Evolutionary conservation across 2,329 filamentous ascomycete genomes (phyloP).

Genomic region (Fusarium sp.): DNA sequence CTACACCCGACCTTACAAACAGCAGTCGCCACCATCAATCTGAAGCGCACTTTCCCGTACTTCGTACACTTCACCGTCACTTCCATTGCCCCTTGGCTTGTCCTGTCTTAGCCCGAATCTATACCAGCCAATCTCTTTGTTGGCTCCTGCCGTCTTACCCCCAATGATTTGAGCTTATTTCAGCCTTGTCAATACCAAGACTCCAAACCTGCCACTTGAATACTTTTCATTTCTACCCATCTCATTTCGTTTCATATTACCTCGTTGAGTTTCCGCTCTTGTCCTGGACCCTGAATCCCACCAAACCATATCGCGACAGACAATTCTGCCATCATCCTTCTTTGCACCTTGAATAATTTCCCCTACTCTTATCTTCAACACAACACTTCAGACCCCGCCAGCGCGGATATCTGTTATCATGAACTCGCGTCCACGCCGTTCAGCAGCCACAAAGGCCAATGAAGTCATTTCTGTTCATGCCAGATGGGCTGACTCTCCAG

Average conservation of each 20-base stretch:
- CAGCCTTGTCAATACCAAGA: slow-evolving; percentile 38
- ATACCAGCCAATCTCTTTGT: slow-evolving; percentile 17
- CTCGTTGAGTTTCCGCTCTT: slow-evolving; percentile 9
- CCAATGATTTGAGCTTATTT: slow-evolving; percentile 43
- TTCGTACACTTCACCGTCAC: slow-evolving; percentile 8
- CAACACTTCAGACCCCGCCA: slow-evolving; percentile 29
- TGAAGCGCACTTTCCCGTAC: slow-evolving; percentile 10
- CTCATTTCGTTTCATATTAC: slow-evolving; percentile 8
- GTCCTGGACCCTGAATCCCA: neutral
- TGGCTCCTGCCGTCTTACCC: slow-evolving; percentile 25
- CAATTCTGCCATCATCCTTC: slow-evolving; percentile 10
- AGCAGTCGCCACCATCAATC: slow-evolving; percentile 31
- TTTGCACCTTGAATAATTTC: slow-evolving; percentile 10
- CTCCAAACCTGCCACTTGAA: slow-evolving; percentile 15
- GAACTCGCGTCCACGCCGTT: slow-evolving; percentile 62
- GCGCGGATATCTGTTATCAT: slow-evolving; percentile 52
- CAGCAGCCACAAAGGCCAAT: slow-evolving; percentile 58
- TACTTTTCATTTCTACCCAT: slow-evolving; percentile 11
- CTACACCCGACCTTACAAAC: slow-evolving; percentile 16
- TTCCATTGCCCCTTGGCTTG: slow-evolving; percentile 11
- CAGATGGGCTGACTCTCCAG: slow-evolving; percentile 57
- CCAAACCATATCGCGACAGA: slow-evolving; percentile 6
- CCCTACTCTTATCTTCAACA: slow-evolving; percentile 2
- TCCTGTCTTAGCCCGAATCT: slow-evolving; percentile 8
- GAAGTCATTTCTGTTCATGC: slow-evolving; percentile 59